These are phyloP conservation scores for Rhododendron ferrugineum DNA, from an alignment of 148 eudicot species.

Conservation along the genomic window DNA sequence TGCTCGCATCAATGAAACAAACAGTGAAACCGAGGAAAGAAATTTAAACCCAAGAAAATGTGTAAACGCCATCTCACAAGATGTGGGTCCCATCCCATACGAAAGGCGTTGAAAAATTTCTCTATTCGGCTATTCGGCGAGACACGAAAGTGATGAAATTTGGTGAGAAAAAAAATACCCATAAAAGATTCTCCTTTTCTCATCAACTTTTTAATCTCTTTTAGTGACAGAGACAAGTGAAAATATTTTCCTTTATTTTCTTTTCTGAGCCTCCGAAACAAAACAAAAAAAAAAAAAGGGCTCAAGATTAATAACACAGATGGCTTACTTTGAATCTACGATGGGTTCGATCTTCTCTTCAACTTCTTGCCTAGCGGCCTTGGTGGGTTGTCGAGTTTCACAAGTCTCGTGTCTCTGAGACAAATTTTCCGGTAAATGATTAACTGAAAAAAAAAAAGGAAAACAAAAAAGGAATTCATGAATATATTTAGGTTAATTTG, in stretches of 20 bases:
- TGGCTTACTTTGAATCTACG: slow-evolving; percentile 24
- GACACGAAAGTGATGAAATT: background rate
- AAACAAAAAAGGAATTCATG: background rate
- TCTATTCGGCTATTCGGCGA: background rate
- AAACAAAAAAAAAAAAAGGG: background rate
- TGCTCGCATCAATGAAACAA: background rate
- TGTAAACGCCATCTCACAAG: no score
- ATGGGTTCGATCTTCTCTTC: slow-evolving; percentile 5
- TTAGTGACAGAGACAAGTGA: no score
- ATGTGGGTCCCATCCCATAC: no score
- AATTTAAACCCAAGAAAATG: background rate
- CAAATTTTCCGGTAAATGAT: background rate
- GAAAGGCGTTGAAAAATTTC: background rate
- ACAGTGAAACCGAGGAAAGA: background rate
- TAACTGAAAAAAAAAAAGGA: background rate
- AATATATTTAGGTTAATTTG: background rate
- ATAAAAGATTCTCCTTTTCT: background rate
- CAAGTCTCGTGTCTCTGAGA: slow-evolving; percentile 21
- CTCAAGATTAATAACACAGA: background rate
- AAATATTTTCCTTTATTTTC: background rate
- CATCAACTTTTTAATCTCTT: background rate
- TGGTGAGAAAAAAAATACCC: background rate
- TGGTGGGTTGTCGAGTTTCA: slow-evolving; percentile 24
- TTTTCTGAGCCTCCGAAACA: background rate
- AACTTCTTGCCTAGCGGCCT: slow-evolving; percentile 7